Conservation (phyloP, 768 basidiomycete genomes). For the Sporobolomyces pararoseus region DNA sequence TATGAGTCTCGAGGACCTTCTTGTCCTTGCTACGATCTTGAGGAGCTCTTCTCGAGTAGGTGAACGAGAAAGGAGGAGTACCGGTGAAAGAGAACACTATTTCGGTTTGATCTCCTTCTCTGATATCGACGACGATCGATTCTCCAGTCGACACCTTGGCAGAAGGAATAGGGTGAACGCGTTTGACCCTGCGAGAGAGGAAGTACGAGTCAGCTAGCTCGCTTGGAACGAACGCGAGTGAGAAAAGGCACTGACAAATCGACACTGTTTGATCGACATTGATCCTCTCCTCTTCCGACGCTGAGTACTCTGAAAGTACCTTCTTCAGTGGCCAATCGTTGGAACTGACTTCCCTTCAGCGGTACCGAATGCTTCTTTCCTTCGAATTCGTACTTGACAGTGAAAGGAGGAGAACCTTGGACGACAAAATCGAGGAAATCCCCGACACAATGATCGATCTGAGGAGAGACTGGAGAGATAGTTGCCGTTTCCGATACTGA, state of each 20-base stretch:
- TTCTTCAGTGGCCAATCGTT: slow-evolving; percentile 71
- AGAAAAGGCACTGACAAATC: slow-evolving; percentile 18
- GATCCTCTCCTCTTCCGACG: slow-evolving; percentile 86
- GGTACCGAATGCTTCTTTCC: slow-evolving; percentile 69
- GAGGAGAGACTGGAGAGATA: slow-evolving; percentile 75
- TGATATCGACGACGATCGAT: slow-evolving; percentile 74
- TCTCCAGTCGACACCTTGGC: slow-evolving; percentile 86
- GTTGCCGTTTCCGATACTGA: slow-evolving; percentile 96
- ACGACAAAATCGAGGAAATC: slow-evolving; percentile 86
- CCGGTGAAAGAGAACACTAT: slow-evolving; percentile 86
- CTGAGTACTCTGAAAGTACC: slow-evolving; percentile 83
- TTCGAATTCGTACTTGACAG: slow-evolving; percentile 74
- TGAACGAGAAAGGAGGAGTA: slow-evolving; percentile 93
- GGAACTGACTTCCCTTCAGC: slow-evolving; percentile 68
- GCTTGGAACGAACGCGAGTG: not conserved
- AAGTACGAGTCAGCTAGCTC: not conserved
- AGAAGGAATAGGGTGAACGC: slow-evolving; percentile 75
- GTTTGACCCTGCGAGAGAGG: slow-evolving; percentile 19
- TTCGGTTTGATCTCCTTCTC: slow-evolving; percentile 84
- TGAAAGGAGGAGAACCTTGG: slow-evolving; percentile 91
- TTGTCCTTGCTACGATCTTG: slow-evolving; percentile 56
- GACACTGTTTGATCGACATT: slow-evolving; percentile 57
- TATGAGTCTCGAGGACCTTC: slow-evolving; percentile 86
- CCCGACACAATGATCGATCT: slow-evolving; percentile 80
- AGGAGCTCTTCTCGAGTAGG: slow-evolving; percentile 75